Evolutionary conservation across 495 filamentous ascomycete genomes (phyloP), one percentile per base, ranked within the genome.

Genomic region (Articulospora tetracladia): DNA sequence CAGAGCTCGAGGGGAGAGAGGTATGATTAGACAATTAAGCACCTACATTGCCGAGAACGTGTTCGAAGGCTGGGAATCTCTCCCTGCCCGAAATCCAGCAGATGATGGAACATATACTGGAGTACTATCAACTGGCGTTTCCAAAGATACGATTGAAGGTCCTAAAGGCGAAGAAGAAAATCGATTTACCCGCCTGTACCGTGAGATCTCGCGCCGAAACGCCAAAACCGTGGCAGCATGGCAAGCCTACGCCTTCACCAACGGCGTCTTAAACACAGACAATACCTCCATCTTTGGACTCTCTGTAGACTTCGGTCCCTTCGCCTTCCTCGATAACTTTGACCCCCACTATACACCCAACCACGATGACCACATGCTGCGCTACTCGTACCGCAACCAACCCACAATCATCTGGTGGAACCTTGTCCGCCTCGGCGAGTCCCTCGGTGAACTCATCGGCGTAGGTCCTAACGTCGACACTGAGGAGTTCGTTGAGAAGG

Each of bases 341-440:
- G 92, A 97, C 69, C 94, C 94, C 0, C 76, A 76, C 23, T 98
- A 97, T 72, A 98, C 94, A 0, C 94, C 94, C 4, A 98, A 98
- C 68, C 94, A 98, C 71, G 94, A 98, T 70, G 94, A 98, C 69
- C 81, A 88, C 66, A 80, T 86, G 74, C 73, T 96, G 17, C 84
- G 94, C 28, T 98, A 98, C 71, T 83, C 83, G 47, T 98, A 97
- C 78, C 85, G 85, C 56, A 97, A 97, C 73, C 94, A 98, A 67
- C 92, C 94, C 1, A 91, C 86, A 48, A 88, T 98, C 44, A 92
- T 98, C 69, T 98, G 94, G 94, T 98, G 94, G 94, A 98, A 98
- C 66, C 80, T 98, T 2, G 91, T 97, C 12, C 86, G 94, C 23
- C 80, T 98, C 0, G 94, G 90, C 55, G 94, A 98, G 74, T 83